Evolutionary conservation across 139 green algal species (phyloP), one percentile per base, ranked within the genome.

Genomic region (Chlorella sp.): DNA sequence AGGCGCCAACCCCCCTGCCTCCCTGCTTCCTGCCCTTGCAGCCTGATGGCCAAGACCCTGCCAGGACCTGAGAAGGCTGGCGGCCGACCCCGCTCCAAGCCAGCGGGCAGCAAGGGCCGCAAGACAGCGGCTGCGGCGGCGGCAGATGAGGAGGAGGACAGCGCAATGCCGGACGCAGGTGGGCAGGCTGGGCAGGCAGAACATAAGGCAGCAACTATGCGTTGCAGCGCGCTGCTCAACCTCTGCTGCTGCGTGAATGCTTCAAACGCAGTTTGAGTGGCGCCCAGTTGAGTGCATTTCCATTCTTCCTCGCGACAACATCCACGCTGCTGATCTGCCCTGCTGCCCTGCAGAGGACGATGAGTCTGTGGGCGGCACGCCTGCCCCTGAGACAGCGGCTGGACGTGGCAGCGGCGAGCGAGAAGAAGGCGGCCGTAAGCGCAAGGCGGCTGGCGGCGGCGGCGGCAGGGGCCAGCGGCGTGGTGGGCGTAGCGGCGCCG

Each of bases 21-120:
- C n/a, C 15, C 51, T 15, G 12, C 51, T 60, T 15, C 13, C 15
- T 21, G 15, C 51, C 11, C 51, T 60, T 15, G 51, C 51, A 60
- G 51, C 12, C 32, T 82, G 36, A 82, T 73, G 36, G 60, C 76
- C 15, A 60, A 60, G 51, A 60, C 12, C 51, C 76, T 82, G 76
- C 76, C 76, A 17, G 76, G 21, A 1, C 76, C 76, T 34, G 76
- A 63, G 25, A 73, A 81, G 56, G 60, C 39, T 25, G 70, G 70
- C 70, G 28, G 70, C 11, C 70, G 70, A 39, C 32, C 9, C 21
- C 70, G 70, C 26, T 39, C 38, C 34, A 72, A n/a, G 76, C 57
- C 26, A 11, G 76, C 76, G 32, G 60, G 18, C 36, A 71, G 57
- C 56, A 71, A 78, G 70, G 25, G 25, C 70, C 26, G 39, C 70